Base-by-base conservation (phyloP, 345 rosid genomes). In the Populus simonii region DNA sequence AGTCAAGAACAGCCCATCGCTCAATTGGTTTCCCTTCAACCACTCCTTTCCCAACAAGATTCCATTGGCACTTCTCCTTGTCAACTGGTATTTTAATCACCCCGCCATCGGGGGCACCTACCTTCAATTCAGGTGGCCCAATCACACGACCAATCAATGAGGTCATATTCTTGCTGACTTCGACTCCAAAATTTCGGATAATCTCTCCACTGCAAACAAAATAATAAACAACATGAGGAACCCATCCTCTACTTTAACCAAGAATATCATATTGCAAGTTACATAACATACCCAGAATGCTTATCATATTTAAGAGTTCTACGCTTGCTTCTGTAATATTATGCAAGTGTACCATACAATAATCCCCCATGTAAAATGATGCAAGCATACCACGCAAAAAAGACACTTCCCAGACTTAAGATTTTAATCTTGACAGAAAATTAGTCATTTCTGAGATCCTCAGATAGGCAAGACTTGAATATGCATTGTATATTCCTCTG, bases 1-100 rank as follows among this genome's bases (percentile, higher is more conserved):
- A 94, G 76, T 94, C 92, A 53, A 94, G 72, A 33, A 95, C 79
- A 79, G 87, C 98, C 98, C 98, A 94, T 13, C 89, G 71, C 12
- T 89, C 81, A 62, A 93, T 74, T 57, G 83, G 43, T 79, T 85
- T 89, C 45, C 98, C 97, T 66, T 85, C 88, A 29, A 90, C 90
- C 43, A 93, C 85, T 38, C 91, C 87, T 35, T 68, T 89, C 18
- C 76, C 81, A 65, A 90, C 80, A 72, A 95, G 86, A 83, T 92
- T 95, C 99, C 99, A 95, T 1, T 93, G 96, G 67, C 96, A 83
- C 59, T 84, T 89, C 49, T 84, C 85, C 68, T 45, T 78, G 73
- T 93, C 94, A 68, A 92, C 97, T 36, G 80, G 69, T 49, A 89
- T 66, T 43, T 78, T 81, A 17, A 79, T 70, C 73, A 77, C 66